A percentile compares a stretch with the other conserved stretches of the same genome.
Conservation (phyloP, 2,329 filamentous ascomycete genomes). For the Colletotrichum eleusines region DNA sequence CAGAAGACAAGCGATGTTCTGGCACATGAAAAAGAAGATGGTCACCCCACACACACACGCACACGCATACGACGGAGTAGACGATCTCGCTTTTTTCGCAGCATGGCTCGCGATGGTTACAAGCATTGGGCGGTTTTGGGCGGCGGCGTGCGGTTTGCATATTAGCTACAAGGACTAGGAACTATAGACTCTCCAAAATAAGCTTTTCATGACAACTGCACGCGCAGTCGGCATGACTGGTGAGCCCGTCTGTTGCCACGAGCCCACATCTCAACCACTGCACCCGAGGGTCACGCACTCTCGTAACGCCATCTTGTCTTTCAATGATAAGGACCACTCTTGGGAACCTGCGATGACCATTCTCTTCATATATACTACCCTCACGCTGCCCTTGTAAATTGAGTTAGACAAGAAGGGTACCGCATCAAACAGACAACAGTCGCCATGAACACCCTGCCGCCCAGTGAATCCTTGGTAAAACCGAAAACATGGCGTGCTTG, state of each 20-base stretch:
- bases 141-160: constrained; percentile 18
- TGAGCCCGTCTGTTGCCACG: background rate
- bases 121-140: constrained; percentile 22
- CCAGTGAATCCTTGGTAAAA: too few relatives aligned
- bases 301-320: too few relatives aligned
- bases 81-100: constrained; percentile 7
- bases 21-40: constrained; percentile 2
- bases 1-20: constrained; percentile 5
- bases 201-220: background rate
- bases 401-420: too few relatives aligned
- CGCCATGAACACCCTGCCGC: too few relatives aligned
- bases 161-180: background rate
- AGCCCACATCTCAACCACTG: background rate
- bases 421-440: too few relatives aligned
- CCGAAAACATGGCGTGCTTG: too few relatives aligned
- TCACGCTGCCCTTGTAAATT: too few relatives aligned
- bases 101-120: constrained; percentile 15
- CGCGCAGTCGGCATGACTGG: background rate
- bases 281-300: too few relatives aligned
- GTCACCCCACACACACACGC: background rate
- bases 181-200: constrained; percentile 33
- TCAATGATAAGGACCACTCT: too few relatives aligned
- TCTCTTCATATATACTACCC: too few relatives aligned
- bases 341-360: too few relatives aligned
- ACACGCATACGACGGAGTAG: background rate